These are phyloP conservation scores for Ceratocystis diversiconidia DNA, from an alignment of 2,329 filamentous ascomycete species.

Conservation along the genomic window DNA sequence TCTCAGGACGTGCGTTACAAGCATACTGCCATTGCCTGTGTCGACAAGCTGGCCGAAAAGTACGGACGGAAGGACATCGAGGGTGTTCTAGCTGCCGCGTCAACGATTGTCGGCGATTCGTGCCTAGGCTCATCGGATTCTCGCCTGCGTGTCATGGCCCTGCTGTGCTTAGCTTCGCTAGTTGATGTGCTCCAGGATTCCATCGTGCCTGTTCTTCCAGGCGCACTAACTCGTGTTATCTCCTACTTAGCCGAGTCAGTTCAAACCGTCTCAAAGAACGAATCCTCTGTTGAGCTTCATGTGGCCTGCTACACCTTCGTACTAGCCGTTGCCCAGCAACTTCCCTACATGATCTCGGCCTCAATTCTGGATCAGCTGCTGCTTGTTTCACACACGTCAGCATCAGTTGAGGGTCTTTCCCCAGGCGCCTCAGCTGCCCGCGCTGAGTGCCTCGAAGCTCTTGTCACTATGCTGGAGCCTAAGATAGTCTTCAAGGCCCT, in stretches of 20 bases:
- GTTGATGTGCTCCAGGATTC: constrained; percentile 78
- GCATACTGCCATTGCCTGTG: constrained; percentile 72
- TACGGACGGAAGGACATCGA: constrained; percentile 85
- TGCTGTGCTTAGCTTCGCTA: constrained; percentile 77
- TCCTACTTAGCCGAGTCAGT: constrained; percentile 55
- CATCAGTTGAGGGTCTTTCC: constrained; percentile 41
- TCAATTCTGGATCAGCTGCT: constrained; percentile 60
- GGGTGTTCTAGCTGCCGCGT: constrained; percentile 59
- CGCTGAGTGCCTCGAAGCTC: constrained; percentile 52
- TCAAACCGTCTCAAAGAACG: constrained; percentile 28
- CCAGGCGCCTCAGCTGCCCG: constrained; percentile 51
- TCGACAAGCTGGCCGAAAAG: constrained; percentile 86
- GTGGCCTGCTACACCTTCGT: constrained; percentile 73
- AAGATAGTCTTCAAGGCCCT: constrained; percentile 63
- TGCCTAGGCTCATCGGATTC: constrained; percentile 63
- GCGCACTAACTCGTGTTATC: constrained; percentile 57
- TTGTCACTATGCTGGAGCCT: constrained; percentile 64
- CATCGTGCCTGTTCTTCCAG: constrained; percentile 69
- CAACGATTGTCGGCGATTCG: constrained; percentile 59
- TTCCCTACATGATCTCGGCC: constrained; percentile 79
- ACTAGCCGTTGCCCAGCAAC: constrained; percentile 61
- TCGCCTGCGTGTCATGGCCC: constrained; percentile 64
- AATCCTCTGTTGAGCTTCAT: constrained; percentile 51
- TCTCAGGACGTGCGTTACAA: constrained; percentile 62
- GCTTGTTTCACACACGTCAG: constrained; percentile 56